Base-by-base conservation (phyloP, 108 stramenopile species). In the Nitzschia sp. region DNA sequence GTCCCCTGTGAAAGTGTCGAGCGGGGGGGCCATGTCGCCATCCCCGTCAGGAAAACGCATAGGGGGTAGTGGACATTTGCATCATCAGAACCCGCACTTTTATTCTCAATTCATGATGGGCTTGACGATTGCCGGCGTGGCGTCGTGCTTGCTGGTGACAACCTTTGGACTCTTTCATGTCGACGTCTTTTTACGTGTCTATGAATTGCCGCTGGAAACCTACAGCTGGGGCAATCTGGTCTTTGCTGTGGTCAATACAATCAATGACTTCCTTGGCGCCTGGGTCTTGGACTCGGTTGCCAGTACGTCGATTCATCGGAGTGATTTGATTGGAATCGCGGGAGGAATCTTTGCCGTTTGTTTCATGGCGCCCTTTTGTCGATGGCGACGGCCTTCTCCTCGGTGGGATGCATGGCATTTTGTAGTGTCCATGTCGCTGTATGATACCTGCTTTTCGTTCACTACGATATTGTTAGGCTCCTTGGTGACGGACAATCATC, bases 391-490 rank as follows among this genome's bases (percentile, higher is more conserved):
- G 17, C 67, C 68, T 6, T 66, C 30, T 1, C 29, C 45, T 17
- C 21, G 57, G 49, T 54, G 66, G 64, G 80, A 70, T 57, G 71
- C 59, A 2, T 38, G 33, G 19, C 82, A 82, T 64, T 82, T 82
- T 71, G 72, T 82, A 0, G 26, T 72, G 11, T 72, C 77, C 47
- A 68, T 72, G 9, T 55, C 55, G n/a, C 35, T 77, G 28, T 82
- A 82, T 35, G 77, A 82, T 56, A 82, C 82, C 38, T 34, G 75
- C 48, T 82, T 45, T 46, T 54, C 66, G n/a, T 79, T 82, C 32
- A 69, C 67, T 21, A 35, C 67, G 13, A 79, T 79, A 17, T 64
- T 79, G 15, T 26, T 79, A 30, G 82, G 77, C 15, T 74, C 72
- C 3, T 33, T 74, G 31, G 74, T 82, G 2, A 79, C 74, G 18